Percentiles rank a stretch among this genome's conserved stretches.
These are phyloP conservation scores for Diplotaxis tenuifolia DNA, from an alignment of 345 rosid species.

Conservation along the genomic window DNA sequence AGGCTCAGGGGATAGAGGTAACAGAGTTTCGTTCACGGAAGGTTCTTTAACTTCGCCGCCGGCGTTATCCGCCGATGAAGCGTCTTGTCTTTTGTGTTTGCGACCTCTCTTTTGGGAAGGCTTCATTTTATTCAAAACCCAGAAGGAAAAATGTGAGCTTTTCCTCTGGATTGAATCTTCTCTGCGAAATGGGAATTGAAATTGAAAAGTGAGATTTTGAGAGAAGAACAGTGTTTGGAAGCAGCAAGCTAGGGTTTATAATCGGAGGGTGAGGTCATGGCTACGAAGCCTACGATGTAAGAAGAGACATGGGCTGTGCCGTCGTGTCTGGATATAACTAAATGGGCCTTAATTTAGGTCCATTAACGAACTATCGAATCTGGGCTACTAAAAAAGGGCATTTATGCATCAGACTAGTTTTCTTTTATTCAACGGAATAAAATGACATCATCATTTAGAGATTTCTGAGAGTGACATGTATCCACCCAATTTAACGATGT, in stretches of 20 bases:
- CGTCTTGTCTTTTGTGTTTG: conserved; percentile 26
- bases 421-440: no score
- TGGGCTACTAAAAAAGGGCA: not conserved
- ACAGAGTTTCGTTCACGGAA: conserved; percentile 29
- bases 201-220: not conserved
- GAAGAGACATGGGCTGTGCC: conserved; percentile 13
- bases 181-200: not conserved
- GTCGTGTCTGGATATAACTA: not conserved
- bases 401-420: no score
- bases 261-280: conserved; percentile 17
- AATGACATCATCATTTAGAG: no score
- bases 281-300: not conserved
- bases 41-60: conserved; percentile 29
- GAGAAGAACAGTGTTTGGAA: not conserved
- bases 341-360: not conserved
- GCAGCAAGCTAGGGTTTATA: conserved; percentile 41
- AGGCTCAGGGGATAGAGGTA: conserved; percentile 35
- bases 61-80: conserved; percentile 27
- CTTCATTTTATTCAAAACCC: conserved; percentile 8
- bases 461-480: no score
- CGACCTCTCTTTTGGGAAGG: conserved; percentile 31
- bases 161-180: not conserved
- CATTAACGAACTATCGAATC: not conserved
- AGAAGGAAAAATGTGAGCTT: not conserved
- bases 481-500: no score